Conservation (phyloP, 169 alveolate species). For the Pseudocohnilembus persalinus region DNA sequence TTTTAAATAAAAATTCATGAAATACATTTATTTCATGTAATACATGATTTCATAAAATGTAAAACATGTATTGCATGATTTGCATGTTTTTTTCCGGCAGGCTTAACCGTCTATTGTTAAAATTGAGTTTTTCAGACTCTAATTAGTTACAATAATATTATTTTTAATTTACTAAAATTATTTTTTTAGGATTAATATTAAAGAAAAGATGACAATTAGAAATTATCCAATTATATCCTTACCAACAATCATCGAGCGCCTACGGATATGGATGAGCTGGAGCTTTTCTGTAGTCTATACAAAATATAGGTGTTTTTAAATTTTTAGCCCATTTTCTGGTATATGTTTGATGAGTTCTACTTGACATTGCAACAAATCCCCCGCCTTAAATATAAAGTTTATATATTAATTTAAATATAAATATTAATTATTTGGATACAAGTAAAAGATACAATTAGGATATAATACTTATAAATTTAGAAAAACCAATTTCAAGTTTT, state of each 20-base stretch:
- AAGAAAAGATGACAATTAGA: conserved; percentile 51
- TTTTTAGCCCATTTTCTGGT: conserved; percentile 82
- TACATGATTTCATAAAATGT: no score
- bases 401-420: conserved; percentile 7
- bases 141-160: background rate
- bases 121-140: no score
- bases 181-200: conserved; percentile 27
- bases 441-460: conserved; percentile 1
- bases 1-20: no score
- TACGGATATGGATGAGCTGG: conserved; percentile 85
- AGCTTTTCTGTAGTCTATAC: conserved; percentile 82
- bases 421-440: background rate
- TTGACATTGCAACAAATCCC: conserved; percentile 85
- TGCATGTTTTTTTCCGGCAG: no score
- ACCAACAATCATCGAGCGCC: conserved; percentile 85
- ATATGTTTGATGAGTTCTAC: conserved; percentile 77
- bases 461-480: background rate
- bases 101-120: no score
- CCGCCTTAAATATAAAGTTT: conserved; percentile 88
- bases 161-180: background rate
- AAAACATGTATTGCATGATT: no score
- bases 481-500: background rate
- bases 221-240: conserved; percentile 85
- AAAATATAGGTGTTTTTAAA: conserved; percentile 75
- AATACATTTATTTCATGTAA: no score